Percentiles rank a stretch among this genome's conserved stretches.
Evolutionary conservation across 2,329 filamentous ascomycete species (phyloP).

Genomic region (Ceratocystis smalleyi): DNA sequence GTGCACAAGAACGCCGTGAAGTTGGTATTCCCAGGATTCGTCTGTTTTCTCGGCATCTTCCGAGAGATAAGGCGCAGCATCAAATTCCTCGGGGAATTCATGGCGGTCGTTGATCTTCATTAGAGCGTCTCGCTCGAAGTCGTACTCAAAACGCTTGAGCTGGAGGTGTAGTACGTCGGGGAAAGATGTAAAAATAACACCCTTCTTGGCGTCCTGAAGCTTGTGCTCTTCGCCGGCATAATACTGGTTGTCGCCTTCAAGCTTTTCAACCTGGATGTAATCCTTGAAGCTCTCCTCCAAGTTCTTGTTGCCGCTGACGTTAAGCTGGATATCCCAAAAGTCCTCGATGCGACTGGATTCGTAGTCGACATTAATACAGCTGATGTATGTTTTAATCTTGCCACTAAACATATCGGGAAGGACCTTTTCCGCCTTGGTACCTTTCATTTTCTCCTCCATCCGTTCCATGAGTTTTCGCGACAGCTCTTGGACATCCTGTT

Average conservation of each 20-base stretch:
- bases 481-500: constrained; percentile 95
- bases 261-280: constrained; percentile 89
- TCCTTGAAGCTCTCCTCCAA: constrained; percentile 89
- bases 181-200: constrained; percentile 91
- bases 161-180: constrained; percentile 89
- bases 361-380: constrained; percentile 95
- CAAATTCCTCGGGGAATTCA: constrained; percentile 72
- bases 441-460: constrained; percentile 96
- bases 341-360: constrained; percentile 92
- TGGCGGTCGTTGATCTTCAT: constrained; percentile 96
- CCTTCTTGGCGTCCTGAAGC: constrained; percentile 91
- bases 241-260: constrained; percentile 98
- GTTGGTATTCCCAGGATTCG: constrained; percentile 78
- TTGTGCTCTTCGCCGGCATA: constrained; percentile 80
- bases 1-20: constrained; percentile 91
- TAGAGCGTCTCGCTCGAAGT: constrained; percentile 90
- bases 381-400: constrained; percentile 97
- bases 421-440: constrained; percentile 76
- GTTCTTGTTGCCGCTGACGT: constrained; percentile 85
- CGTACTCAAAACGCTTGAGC: constrained; percentile 95
- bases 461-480: constrained; percentile 95
- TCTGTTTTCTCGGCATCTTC: constrained; percentile 65
- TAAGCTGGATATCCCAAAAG: constrained; percentile 97
- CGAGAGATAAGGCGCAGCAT: constrained; percentile 74
- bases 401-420: constrained; percentile 85